Evolutionary conservation across 169 alveolate genomes (phyloP), one percentile per base, ranked within the genome.

Genomic region (Eimeria necatrix): DNA sequence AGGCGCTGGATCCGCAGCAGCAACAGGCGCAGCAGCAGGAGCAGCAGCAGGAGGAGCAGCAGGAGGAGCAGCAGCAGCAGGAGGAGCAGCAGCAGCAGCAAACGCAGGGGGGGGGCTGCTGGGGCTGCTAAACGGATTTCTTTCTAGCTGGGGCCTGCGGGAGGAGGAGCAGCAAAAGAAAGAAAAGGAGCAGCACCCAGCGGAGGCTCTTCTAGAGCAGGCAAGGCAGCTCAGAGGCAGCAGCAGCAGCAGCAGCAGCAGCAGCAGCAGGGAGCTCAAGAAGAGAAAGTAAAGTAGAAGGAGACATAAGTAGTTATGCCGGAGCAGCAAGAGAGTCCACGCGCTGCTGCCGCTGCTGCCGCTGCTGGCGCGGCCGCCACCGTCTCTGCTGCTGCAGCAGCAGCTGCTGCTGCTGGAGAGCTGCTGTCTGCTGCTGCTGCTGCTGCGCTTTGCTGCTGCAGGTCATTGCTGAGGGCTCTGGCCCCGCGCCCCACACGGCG

Each of bases 401-500:
- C 41, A 0, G 41, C 41, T 32, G 41, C 41, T 32, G 41, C 41
- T 32, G 41, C 41, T 32, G 41, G 41, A 32, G 41, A 32, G 41
- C 41, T 24, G 10, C 83, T 18, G 24, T 68, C 64, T 53, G 68
- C 68, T 12, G 68, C 68, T 10, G 68, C 68, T 12, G 68, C 68
- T 12, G 68, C 68, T 12, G 68, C 2, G 18, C 22, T 16, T 56
- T 56, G 18, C 68, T 12, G 68, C 68, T 56, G 18, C 12, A 86
- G 93, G 93, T 64, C 26, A 86, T 86, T 14, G 4, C 71, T 5
- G 84, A 61, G 61, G 93, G 93, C 12, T 46, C 46, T 16, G 93
- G 93, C 26, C 41, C 84, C 10, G 80, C 93, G 14, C 84, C 93
- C 48, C 93, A 86, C 24, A 49, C 64, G 20, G 93, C 93, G n/a